Percentiles rank a stretch among this genome's conserved stretches.
Conservation (phyloP, 768 basidiomycete species). For the Postia placenta region DNA sequence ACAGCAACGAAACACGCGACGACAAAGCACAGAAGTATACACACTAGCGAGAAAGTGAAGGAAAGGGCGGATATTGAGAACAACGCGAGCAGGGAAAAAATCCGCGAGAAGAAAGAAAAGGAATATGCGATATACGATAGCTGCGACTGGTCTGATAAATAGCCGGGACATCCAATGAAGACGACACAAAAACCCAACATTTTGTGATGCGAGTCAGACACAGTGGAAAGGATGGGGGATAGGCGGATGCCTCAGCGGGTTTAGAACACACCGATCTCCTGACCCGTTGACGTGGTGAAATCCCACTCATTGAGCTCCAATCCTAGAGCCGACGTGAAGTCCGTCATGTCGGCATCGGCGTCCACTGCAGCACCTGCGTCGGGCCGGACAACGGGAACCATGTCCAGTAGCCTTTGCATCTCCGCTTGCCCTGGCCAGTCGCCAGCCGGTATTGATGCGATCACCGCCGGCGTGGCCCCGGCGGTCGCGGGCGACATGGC, state of each 20-base stretch:
- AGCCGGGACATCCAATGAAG: slow-evolving; percentile 14
- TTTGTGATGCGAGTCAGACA: slow-evolving; percentile 9
- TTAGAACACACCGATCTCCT: slow-evolving; percentile 20
- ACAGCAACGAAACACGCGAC: slow-evolving; percentile 21
- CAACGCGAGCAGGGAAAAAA: no score
- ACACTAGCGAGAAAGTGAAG: background rate
- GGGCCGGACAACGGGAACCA: slow-evolving; percentile 34
- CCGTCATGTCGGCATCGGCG: slow-evolving; percentile 10
- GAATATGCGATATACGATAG: slow-evolving; percentile 3
- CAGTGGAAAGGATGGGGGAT: slow-evolving; percentile 4
- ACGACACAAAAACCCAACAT: slow-evolving; percentile 9
- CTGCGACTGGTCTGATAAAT: slow-evolving; percentile 10
- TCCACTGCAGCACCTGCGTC: slow-evolving; percentile 16
- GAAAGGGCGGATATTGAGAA: no score
- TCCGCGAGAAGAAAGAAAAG: slow-evolving; percentile 1
- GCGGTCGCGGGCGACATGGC: slow-evolving; percentile 8
- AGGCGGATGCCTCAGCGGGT: background rate
- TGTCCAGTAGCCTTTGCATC: slow-evolving; percentile 56
- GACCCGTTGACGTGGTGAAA: slow-evolving; percentile 9
- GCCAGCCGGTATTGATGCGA: slow-evolving; percentile 19
- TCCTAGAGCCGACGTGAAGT: slow-evolving; percentile 25
- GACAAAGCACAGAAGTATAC: background rate
- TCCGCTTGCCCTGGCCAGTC: slow-evolving; percentile 41
- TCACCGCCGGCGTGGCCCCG: slow-evolving; percentile 14
- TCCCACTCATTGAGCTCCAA: slow-evolving; percentile 24